Evolutionary conservation across 1,139 yeast genomes (phyloP).

Genomic region (Debaryomyces psychrophilus): DNA sequence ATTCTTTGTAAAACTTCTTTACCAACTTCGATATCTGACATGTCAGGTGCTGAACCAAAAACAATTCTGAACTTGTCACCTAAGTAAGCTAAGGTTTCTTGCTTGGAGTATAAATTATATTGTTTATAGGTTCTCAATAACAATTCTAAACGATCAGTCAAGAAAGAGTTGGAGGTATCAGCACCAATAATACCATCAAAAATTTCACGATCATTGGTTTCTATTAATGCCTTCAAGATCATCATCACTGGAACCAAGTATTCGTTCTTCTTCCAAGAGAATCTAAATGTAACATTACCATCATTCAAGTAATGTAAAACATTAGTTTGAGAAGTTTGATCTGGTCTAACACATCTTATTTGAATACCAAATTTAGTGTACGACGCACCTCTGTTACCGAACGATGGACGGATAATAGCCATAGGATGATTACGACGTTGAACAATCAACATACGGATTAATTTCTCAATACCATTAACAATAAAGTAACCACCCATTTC

Average conservation of each 20-base stretch:
- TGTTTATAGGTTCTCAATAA: conserved; percentile 84
- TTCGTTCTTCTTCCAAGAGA: conserved; percentile 96
- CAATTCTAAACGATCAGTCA: conserved; percentile 96
- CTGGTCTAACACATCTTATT: conserved; percentile 92
- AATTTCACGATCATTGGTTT: conserved; percentile 91
- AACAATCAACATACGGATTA: conserved; percentile 95
- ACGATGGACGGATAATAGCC: conserved; percentile 96
- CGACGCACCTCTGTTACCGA: conserved; percentile 89
- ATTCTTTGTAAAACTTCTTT: conserved; percentile 78
- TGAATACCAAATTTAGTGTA: conserved; percentile 92
- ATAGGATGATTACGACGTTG: conserved; percentile 97
- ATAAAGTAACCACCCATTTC: conserved; percentile 97
- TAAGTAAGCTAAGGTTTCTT: conserved; percentile 87
- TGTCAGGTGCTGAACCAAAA: conserved; percentile 85
- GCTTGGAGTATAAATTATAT: conserved; percentile 75
- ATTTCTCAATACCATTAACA: conserved; percentile 94
- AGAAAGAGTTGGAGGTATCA: conserved; percentile 83
- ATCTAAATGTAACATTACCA: conserved; percentile 95
- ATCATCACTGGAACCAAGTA: conserved; percentile 90
- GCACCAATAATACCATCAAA: conserved; percentile 95
- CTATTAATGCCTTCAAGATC: conserved; percentile 87
- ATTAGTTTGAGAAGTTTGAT: conserved; percentile 96
- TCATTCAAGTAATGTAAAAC: conserved; percentile 93
- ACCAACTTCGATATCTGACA: conserved; percentile 89
- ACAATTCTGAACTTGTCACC: conserved; percentile 97